phyloP scores from a whole-genome alignment of 2,329 filamentous ascomycete genomes.

The Aspergillus pseudoglaucus region DNA sequence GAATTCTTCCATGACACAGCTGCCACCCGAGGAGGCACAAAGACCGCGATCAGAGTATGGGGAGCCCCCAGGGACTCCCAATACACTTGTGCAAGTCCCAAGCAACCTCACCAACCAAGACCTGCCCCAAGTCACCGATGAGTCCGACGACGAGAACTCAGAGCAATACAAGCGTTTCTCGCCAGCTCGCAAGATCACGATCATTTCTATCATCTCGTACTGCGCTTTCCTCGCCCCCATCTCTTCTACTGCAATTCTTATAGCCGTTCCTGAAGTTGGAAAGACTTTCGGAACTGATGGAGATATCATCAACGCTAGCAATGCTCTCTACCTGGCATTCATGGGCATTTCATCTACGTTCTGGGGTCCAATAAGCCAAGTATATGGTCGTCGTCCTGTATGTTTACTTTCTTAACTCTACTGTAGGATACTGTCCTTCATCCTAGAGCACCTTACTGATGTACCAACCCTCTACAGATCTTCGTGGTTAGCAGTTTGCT shows the following conservation, averaged over 20 bases:
- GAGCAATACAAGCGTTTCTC: conserved; percentile 61
- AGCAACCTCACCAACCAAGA: conserved; percentile 30
- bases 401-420: conserved; percentile 16
- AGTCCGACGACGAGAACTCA: conserved; percentile 40
- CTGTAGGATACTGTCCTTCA: not conserved
- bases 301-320: conserved; percentile 64
- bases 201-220: conserved; percentile 64
- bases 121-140: conserved; percentile 17
- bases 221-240: conserved; percentile 72
- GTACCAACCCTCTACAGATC: conserved; percentile 34
- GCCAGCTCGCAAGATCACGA: conserved; percentile 55
- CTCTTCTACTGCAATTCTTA: conserved; percentile 65
- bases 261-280: conserved; percentile 69
- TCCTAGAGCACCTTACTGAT: not conserved
- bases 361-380: conserved; percentile 65
- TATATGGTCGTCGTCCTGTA: conserved; percentile 55
- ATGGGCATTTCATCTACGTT: conserved; percentile 66
- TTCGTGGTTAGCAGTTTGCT: conserved; percentile 55
- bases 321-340: conserved; percentile 66
- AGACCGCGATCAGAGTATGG: conserved; percentile 9
- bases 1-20: conserved; percentile 7
- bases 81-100: conserved; percentile 23
- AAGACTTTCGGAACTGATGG: conserved; percentile 58
- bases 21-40: conserved; percentile 7
- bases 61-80: conserved; percentile 8